Base-by-base conservation (phyloP, 352 stramenopile species). In the Phytophthora pseudosyringae region DNA sequence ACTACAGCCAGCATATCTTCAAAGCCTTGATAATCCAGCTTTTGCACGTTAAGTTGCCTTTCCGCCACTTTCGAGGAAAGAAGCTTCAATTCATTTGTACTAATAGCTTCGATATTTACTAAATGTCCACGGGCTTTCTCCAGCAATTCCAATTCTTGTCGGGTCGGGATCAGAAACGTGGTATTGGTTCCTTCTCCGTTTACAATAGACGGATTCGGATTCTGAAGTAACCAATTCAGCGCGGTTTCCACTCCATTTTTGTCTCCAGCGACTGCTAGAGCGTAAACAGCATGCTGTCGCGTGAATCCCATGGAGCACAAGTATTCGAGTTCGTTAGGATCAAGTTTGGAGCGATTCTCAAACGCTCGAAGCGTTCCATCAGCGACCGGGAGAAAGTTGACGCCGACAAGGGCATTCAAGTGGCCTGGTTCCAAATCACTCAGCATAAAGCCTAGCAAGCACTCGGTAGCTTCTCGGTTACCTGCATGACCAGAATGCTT, bases 231-330 rank as follows among this genome's bases (percentile, higher is more conserved):
- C 81, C 81, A 92, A 57, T 89, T 88, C 5, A 92, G 59, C 11
- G 79, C 82, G 18, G 51, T 66, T 69, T 90, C 78, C n/a, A 89
- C 62, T 38, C 71, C 67, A 39, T 76, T n/a, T n/a, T n/a, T 32
- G 26, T 44, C 48, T 12, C 77, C 81, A 16, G 73, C 64, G 9
- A 64, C 59, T 49, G 61, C 40, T 32, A 92, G 59, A 15, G 78
- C 83, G 48, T 60, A 59, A 16, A 71, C 57, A 10, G 75, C 76
- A 51, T 89, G 71, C 18, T 81, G 61, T 18, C 78, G 65, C 9
- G 79, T 78, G 64, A 92, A 92, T 4, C 81, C 77, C 83, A 92
- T 92, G 9, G 79, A 82, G 38, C 75, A 78, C 21, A 92, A 57
- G 41, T 89, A 67, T 18, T 79, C 69, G 15, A 92, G 65, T 16